phyloP scores from a whole-genome alignment of 148 eudicot species.

The Dianthus caryophyllus region DNA sequence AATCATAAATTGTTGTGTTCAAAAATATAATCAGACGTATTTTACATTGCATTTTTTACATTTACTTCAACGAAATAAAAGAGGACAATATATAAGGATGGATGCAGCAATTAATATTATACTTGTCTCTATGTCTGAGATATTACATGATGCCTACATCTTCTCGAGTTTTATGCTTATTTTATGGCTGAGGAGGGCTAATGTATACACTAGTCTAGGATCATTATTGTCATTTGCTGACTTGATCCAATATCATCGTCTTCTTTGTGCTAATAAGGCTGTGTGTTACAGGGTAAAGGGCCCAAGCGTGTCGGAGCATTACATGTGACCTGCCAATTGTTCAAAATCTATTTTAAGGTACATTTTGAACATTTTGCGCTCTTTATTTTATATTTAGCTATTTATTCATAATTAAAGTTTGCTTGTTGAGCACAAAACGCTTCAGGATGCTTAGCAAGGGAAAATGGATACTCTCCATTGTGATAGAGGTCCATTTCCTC shows the following conservation, averaged over 20 bases:
- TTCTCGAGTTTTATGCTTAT: background rate
- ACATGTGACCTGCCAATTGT: slow-evolving; percentile 91
- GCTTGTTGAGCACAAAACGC: background rate
- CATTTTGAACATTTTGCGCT: slow-evolving; percentile 4
- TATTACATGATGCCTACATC: background rate
- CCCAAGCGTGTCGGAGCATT: slow-evolving; percentile 96
- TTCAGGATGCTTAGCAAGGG: background rate
- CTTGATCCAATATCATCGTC: background rate
- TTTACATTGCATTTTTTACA: too few relatives aligned
- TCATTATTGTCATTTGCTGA: background rate
- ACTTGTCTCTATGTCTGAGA: too few relatives aligned
- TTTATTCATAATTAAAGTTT: background rate
- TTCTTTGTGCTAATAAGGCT: slow-evolving; percentile 8
- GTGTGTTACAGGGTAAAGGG: slow-evolving; percentile 72
- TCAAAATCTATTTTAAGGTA: slow-evolving; percentile 94
- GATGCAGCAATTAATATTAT: too few relatives aligned
- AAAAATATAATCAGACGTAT: too few relatives aligned
- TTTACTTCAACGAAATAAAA: too few relatives aligned
- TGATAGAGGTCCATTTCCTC: too few relatives aligned
- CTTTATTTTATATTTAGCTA: background rate
- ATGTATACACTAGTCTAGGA: background rate
- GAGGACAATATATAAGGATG: too few relatives aligned
- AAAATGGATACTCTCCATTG: too few relatives aligned
- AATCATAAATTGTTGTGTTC: too few relatives aligned
- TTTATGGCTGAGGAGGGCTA: background rate